phyloP scores from a whole-genome alignment of 257 asterid genomes.

The Penstemon newberryi region DNA sequence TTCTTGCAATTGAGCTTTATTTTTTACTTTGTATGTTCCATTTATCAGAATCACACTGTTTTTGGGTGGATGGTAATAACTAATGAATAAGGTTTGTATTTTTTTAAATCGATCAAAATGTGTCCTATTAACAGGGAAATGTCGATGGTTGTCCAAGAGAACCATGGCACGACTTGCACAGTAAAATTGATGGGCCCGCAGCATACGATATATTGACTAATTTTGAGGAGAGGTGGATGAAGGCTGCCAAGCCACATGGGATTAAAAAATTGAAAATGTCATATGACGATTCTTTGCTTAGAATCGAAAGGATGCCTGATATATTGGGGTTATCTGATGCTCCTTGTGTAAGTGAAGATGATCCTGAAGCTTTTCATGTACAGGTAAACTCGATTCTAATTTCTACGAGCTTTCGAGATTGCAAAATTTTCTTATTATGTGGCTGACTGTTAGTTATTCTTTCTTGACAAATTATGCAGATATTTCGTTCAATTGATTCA shows the following conservation, averaged over 20 bases:
- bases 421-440: slow-evolving; percentile 13
- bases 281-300: slow-evolving; percentile 83
- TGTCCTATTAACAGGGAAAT: slow-evolving; percentile 57
- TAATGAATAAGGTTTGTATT: not conserved
- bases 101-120: slow-evolving; percentile 1
- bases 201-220: slow-evolving; percentile 89
- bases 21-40: no score
- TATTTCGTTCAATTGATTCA: slow-evolving; percentile 96
- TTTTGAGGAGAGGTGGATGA: slow-evolving; percentile 93
- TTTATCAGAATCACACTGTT: not conserved
- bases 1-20: no score
- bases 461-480: slow-evolving; percentile 38
- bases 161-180: slow-evolving; percentile 98
- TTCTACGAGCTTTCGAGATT: not conserved
- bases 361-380: slow-evolving; percentile 92
- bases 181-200: slow-evolving; percentile 96
- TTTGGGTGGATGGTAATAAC: not conserved
- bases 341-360: slow-evolving; percentile 58
- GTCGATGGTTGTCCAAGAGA: slow-evolving; percentile 87
- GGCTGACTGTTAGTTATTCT: slow-evolving; percentile 23
- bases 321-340: slow-evolving; percentile 73
- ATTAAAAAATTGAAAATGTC: slow-evolving; percentile 76
- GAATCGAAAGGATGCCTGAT: slow-evolving; percentile 86
- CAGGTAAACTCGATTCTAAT: slow-evolving; percentile 51
- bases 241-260: slow-evolving; percentile 89